Evolutionary conservation across 2,329 filamentous ascomycete genomes (phyloP).

Genomic region (Pseudopyrenochaeta lycopersici): DNA sequence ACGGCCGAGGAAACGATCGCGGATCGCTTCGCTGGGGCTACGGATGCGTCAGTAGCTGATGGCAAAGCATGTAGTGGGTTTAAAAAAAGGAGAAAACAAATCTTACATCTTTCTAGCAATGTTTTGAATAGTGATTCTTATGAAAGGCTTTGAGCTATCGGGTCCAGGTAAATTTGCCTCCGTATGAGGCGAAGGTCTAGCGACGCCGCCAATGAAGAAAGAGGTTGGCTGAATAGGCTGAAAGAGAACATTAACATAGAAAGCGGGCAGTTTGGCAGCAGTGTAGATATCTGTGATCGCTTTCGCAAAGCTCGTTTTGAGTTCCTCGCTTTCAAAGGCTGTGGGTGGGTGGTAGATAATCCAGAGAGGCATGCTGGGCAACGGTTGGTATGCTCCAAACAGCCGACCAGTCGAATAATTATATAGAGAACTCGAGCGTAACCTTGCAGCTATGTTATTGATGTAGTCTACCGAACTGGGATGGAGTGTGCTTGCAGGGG

Average conservation of each 20-base stretch:
- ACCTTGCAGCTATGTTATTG: too few species aligned
- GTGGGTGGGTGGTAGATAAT: constrained; percentile 51
- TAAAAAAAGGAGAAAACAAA: not conserved
- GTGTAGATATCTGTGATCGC: constrained; percentile 54
- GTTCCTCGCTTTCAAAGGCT: constrained; percentile 40
- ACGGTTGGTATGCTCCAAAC: not conserved
- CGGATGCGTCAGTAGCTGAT: not conserved
- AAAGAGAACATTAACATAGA: constrained; percentile 57
- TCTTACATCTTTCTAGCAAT: constrained; percentile 38
- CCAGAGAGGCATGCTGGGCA: constrained; percentile 55
- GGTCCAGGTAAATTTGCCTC: constrained; percentile 12
- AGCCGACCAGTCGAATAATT: too few species aligned
- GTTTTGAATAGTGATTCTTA: constrained; percentile 47
- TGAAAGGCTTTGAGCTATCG: constrained; percentile 40
- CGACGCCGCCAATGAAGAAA: constrained; percentile 44
- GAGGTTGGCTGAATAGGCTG: constrained; percentile 33
- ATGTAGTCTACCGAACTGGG: too few species aligned
- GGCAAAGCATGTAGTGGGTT: not conserved
- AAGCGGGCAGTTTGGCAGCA: constrained; percentile 49
- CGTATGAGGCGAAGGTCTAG: constrained; percentile 18
- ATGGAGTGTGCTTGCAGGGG: too few species aligned
- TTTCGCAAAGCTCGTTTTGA: constrained; percentile 43
- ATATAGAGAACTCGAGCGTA: too few species aligned
- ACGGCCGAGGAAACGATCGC: constrained; percentile 16
- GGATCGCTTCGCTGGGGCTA: constrained; percentile 11